Conservation (phyloP, 176 grass and related monocot species). For the Oropetium thomaeum region DNA sequence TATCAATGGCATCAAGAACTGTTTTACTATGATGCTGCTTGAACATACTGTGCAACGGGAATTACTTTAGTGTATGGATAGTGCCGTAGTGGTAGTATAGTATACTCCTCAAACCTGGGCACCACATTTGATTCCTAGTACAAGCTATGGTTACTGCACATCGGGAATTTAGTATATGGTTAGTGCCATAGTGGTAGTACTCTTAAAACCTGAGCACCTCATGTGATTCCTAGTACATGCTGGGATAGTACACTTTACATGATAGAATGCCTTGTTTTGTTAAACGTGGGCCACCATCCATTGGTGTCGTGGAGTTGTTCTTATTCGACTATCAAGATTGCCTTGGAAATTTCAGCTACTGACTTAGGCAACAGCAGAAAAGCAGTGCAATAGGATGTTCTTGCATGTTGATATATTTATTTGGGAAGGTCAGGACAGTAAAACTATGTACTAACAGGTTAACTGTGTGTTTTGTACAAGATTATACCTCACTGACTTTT, state of each 20-base stretch:
- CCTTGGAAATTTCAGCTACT: not conserved
- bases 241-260: not conserved
- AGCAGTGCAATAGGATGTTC: not conserved
- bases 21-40: not conserved
- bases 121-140: not conserved
- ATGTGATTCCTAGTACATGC: not conserved
- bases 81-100: no score
- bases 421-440: not conserved
- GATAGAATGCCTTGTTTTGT: not conserved
- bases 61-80: conserved; percentile 9
- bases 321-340: not conserved
- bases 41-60: not conserved
- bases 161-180: not conserved
- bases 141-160: no score
- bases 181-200: not conserved
- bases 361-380: not conserved
- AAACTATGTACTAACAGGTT: not conserved
- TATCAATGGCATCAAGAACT: not conserved
- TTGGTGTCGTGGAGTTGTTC: not conserved
- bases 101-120: not conserved
- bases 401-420: not conserved
- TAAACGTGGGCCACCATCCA: not conserved
- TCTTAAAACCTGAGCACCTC: not conserved
- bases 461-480: conserved; percentile 1
- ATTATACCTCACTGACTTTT: not conserved